phyloP scores from a whole-genome alignment of 2,329 filamentous ascomycete genomes.

The Pseudogymnoascus sp. region DNA sequence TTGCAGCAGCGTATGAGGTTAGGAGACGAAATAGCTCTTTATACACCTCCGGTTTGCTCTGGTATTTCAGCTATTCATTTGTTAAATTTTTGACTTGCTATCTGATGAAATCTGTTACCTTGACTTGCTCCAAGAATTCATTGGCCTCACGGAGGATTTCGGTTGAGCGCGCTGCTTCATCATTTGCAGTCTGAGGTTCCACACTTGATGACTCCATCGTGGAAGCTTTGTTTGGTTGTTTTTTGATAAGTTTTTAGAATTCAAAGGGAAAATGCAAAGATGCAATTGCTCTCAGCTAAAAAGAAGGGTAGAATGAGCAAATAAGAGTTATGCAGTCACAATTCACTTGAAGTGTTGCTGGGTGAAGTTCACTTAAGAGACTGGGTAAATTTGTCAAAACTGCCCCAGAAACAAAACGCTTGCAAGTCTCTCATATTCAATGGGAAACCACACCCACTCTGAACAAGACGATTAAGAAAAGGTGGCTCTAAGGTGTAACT shows the following conservation, averaged over 20 bases:
- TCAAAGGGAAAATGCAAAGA: no score
- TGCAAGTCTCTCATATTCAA: not conserved
- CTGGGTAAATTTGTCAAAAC: not conserved
- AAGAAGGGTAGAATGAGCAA: not conserved
- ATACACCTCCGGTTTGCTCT: not conserved
- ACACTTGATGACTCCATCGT: not conserved
- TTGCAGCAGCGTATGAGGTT: not conserved
- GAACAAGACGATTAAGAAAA: not conserved
- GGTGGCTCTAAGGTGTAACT: not conserved
- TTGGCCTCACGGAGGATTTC: not conserved
- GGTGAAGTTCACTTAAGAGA: not conserved
- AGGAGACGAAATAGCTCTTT: not conserved
- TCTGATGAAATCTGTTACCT: not conserved
- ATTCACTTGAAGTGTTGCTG: not conserved
- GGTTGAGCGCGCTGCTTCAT: not conserved
- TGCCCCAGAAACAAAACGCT: not conserved
- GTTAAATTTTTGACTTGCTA: not conserved
- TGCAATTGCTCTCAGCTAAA: not conserved
- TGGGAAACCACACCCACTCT: not conserved
- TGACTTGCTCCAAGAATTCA: not conserved
- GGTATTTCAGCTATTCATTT: not conserved
- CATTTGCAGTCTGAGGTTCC: not conserved
- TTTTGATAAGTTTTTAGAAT: not conserved
- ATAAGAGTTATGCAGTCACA: not conserved
- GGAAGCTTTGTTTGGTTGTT: not conserved